Base-by-base conservation (phyloP, 306 rosid genomes). In the Prosopis cineraria region DNA sequence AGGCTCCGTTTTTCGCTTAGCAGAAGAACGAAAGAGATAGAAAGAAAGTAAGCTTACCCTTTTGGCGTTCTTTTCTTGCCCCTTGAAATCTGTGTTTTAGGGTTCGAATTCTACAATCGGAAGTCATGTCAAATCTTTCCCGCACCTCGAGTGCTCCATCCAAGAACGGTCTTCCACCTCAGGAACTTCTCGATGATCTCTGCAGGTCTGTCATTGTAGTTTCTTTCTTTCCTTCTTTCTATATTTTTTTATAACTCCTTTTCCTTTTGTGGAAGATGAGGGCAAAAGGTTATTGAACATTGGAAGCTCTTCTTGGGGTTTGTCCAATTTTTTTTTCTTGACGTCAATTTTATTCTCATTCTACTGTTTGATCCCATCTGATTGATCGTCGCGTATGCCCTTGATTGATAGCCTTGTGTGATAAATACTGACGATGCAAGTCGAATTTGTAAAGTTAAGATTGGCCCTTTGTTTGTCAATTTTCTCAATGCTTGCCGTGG, bases 121-220 rank as follows among this genome's bases (percentile, higher is more conserved):
- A 71, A 78, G 74, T 85, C 76, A 93, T 93, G 98, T 84, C 97
- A 41, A 87, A 91, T 56, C 84, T 83, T 68, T 86, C 84, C 70
- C 90, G 91, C 70, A 82, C 96, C 66, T 64, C 93, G 6, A 85
- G 90, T 77, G 79, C 87, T 87, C 84, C 93, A 1, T 86, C 87
- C 12, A 93, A 90, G 88, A 85, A 76, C 78, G 89, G 96, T 56
- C 97, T 90, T 76, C 98, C 97, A 45, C 97, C 98, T 33, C 88
- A 87, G 59, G 98, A 93, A 78, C 98, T 93, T 74, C 96, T 93
- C 14, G 98, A 93, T 62, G 97, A 93, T 88, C 97, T 93, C 76
- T 93, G 98, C 92, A 93, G 98, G 98, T 63, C 17, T 55, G 30
- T 75, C 22, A 36, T 66, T 77, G 16, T 8, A 16, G 12, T 31